A percentile compares a stretch with the other conserved stretches of the same genome.
These are phyloP conservation scores for Wickerhamiella hasegawae DNA, from an alignment of 805 yeast genomes.

Conservation along the genomic window DNA sequence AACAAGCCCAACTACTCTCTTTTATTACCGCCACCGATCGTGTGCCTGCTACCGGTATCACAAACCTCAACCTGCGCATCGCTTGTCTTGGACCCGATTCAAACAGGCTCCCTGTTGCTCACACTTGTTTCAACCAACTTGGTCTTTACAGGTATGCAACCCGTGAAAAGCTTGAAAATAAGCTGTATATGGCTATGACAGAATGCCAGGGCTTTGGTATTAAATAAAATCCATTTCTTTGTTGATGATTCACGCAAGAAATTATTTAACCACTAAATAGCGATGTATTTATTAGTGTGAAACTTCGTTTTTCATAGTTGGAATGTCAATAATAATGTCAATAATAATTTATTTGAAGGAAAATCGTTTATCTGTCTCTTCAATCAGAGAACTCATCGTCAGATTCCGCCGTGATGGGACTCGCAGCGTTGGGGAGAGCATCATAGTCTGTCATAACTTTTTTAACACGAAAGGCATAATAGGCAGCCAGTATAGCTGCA, in stretches of 20 bases:
- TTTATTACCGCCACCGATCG: slow-evolving; percentile 88
- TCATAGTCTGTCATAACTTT: not conserved
- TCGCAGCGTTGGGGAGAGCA: not conserved
- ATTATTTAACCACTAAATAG: not conserved
- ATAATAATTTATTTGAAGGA: no score
- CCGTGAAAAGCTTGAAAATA: slow-evolving; percentile 36
- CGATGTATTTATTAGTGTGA: no score
- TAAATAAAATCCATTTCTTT: slow-evolving; percentile 22
- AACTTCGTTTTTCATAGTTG: no score
- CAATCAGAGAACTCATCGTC: no score
- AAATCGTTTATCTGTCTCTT: no score
- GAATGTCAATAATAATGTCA: no score
- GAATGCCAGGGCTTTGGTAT: slow-evolving; percentile 84
- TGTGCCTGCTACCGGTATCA: slow-evolving; percentile 83
- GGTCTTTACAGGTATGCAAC: slow-evolving; percentile 53
- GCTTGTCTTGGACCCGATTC: slow-evolving; percentile 33
- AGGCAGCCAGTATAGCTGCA: slow-evolving; percentile 22
- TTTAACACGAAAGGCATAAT: slow-evolving; percentile 10
- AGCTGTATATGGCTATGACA: slow-evolving; percentile 50
- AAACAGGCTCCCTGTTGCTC: slow-evolving; percentile 63
- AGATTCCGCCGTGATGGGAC: not conserved
- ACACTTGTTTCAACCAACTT: slow-evolving; percentile 87
- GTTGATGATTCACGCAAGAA: not conserved
- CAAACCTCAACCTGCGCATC: slow-evolving; percentile 58
- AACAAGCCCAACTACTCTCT: slow-evolving; percentile 47